phyloP scores from a whole-genome alignment of 2,329 filamentous ascomycete genomes.

The Cytospora schulzeri region DNA sequence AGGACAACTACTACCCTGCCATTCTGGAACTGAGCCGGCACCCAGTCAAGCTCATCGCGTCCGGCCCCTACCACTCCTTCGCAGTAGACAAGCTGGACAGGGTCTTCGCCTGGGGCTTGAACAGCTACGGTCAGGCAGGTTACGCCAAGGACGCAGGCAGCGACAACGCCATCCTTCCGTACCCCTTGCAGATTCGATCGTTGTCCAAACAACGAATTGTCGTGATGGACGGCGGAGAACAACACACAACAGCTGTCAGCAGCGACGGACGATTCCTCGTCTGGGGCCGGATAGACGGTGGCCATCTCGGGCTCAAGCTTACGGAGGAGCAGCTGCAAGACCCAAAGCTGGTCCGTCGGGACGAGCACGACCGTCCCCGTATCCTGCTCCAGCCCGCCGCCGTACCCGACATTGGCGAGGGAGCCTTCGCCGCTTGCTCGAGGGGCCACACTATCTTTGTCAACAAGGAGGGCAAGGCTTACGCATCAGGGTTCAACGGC shows the following conservation, averaged over 20 bases:
- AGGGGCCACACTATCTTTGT: conserved; percentile 67
- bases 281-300: conserved; percentile 44
- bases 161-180: conserved; percentile 59
- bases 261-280: conserved; percentile 39
- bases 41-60: conserved; percentile 53
- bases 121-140: conserved; percentile 66
- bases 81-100: conserved; percentile 61
- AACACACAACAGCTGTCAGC: conserved; percentile 57
- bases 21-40: conserved; percentile 34
- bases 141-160: conserved; percentile 54
- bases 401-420: conserved; percentile 55
- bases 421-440: conserved; percentile 51
- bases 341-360: conserved; percentile 51
- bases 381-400: conserved; percentile 62
- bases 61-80: conserved; percentile 65
- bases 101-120: conserved; percentile 67
- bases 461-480: conserved; percentile 59
- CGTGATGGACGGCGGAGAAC: conserved; percentile 59
- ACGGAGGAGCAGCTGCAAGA: conserved; percentile 49
- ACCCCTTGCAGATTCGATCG: conserved; percentile 55
- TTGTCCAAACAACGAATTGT: conserved; percentile 55
- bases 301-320: conserved; percentile 48
- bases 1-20: conserved; percentile 28
- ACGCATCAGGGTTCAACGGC: conserved; percentile 68
- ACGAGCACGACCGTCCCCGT: conserved; percentile 58